phyloP scores from a whole-genome alignment of 192 early-diverging fungal species.

The Funneliformis geosporum region DNA sequence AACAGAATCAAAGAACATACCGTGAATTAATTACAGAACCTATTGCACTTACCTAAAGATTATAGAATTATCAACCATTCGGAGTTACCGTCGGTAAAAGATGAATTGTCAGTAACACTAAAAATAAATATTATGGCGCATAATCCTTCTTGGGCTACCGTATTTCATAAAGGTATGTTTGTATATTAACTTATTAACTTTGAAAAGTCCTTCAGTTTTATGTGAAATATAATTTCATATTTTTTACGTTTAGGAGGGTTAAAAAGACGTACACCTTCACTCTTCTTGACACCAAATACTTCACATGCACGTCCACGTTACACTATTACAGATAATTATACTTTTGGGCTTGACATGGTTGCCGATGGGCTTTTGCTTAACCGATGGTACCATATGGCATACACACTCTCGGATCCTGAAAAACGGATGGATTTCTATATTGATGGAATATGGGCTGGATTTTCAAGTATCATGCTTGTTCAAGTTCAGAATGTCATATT shows the following conservation, averaged over 20 bases:
- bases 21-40: conserved; percentile 23
- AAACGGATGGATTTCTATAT: conserved; percentile 26
- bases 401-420: conserved; percentile 19
- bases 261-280: conserved; percentile 4
- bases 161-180: conserved; percentile 34
- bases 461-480: not conserved
- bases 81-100: conserved; percentile 9
- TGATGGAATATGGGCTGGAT: conserved; percentile 18
- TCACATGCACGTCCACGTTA: not conserved
- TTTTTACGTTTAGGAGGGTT: not conserved
- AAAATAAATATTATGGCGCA: not conserved
- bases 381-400: conserved; percentile 31
- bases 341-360: not conserved
- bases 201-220: not conserved
- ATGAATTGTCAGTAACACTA: conserved; percentile 23
- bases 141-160: not conserved
- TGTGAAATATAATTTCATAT: not conserved
- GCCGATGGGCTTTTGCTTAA: not conserved
- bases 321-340: not conserved
- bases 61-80: not conserved
- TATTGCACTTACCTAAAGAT: not conserved
- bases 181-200: too few relatives aligned
- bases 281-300: not conserved
- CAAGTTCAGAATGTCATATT: not conserved
- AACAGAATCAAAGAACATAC: conserved; percentile 18